A percentile compares a stretch with the other conserved stretches of the same genome.
These are phyloP conservation scores for Udeniomyces megalosporus DNA, from an alignment of 768 basidiomycete species.

Conservation along the genomic window DNA sequence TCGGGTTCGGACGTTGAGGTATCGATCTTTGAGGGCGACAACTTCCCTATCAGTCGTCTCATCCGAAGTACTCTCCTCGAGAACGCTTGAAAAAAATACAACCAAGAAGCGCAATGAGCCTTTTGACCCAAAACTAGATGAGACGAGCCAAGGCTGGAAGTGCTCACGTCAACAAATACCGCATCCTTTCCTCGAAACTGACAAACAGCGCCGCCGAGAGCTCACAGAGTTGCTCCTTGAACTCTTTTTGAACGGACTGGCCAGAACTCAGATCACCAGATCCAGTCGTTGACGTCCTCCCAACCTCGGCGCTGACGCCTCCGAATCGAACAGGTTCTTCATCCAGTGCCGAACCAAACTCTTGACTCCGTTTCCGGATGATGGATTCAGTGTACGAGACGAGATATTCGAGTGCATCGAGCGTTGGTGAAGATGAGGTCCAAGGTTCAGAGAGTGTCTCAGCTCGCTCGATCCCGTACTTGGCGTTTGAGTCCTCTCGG, in stretches of 20 bases:
- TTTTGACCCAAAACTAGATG: neutral
- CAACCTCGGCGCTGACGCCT: neutral
- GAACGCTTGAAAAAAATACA: neutral
- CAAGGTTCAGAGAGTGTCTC: slow-evolving; percentile 49
- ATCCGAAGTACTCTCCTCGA: slow-evolving; percentile 18
- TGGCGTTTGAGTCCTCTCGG: slow-evolving; percentile 49
- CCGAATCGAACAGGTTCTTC: slow-evolving; percentile 13
- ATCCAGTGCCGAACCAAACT: slow-evolving; percentile 27
- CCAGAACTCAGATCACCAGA: slow-evolving; percentile 2
- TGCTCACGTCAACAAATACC: slow-evolving; percentile 19
- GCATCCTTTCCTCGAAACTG: slow-evolving; percentile 26
- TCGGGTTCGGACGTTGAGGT: slow-evolving; percentile 54
- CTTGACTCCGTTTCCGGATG: slow-evolving; percentile 26
- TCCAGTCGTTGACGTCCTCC: neutral
- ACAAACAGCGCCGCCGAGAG: slow-evolving; percentile 28
- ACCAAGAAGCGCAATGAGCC: neutral
- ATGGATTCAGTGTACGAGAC: slow-evolving; percentile 39
- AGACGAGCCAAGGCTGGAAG: neutral
- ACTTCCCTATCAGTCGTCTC: slow-evolving; percentile 41
- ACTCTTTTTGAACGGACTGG: slow-evolving; percentile 22
- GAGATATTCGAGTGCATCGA: slow-evolving; percentile 54
- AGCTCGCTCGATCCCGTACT: slow-evolving; percentile 59
- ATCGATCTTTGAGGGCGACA: slow-evolving; percentile 47
- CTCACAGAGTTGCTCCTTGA: slow-evolving; percentile 28
- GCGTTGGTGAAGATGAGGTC: slow-evolving; percentile 54